Evolutionary conservation across 2,329 filamentous ascomycete genomes (phyloP), one percentile per base, ranked within the genome.

Genomic region (Ophiostoma ulmi): DNA sequence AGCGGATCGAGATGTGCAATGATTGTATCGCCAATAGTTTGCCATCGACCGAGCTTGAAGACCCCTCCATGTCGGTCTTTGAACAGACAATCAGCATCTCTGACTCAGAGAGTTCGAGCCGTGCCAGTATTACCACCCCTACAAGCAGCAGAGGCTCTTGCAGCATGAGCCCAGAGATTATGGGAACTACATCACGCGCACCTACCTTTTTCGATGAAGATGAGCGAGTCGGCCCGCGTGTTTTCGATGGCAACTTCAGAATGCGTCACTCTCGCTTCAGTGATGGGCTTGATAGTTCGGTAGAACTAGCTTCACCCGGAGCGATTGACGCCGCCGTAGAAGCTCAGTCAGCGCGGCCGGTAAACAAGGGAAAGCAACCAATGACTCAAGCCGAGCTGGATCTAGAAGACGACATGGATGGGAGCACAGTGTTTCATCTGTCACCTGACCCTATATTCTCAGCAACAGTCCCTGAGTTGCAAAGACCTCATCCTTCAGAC

Each of bases 41-140:
- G 20, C 36, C 36, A 35, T 64, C 61, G 1, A n/a, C 35, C 8
- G 61, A 35, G 35, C 35, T 13, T 11, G 10, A 38, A 10, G 61
- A 39, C 17, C 22, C 17, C 35, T 10, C 79, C 31, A 58, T 78
- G 0, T 86, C 83, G 0, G 83, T 86, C 1, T 86, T 86, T 70
- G 84, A 86, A 72, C 79, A 82, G 26, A 80, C 81, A 3, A 84
- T 81, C 72, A 84, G 81, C 71, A 76, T 81, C 8, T 86, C 84
- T 0, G 83, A 84, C 71, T 80, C 79, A 4, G 82, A 83, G 5
- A 81, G 82, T 31, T 81, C 83, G 0, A 35, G 31, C 5, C 41
- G 35, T 20, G 7, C 61, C 61, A 64, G 61, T 17, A 38, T 64
- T 5, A 2, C 10, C 17, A 64, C 61, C 35, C 35, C 35, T 3